A percentile compares a stretch with the other conserved stretches of the same genome.
These are phyloP conservation scores for Vaccinium darrowii DNA, from an alignment of 148 eudicot genomes.

Conservation along the genomic window DNA sequence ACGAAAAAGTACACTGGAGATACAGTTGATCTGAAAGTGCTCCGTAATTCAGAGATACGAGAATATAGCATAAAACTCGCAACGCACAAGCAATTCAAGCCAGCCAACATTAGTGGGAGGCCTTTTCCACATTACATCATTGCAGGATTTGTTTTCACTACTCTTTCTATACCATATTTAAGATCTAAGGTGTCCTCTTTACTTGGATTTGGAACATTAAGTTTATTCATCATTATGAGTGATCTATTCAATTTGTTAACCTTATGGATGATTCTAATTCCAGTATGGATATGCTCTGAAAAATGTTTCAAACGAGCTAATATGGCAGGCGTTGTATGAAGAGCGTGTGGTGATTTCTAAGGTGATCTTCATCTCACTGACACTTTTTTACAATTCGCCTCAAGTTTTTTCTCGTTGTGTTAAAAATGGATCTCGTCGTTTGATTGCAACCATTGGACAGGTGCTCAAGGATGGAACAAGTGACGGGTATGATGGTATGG, in stretches of 20 bases:
- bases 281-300: neutral
- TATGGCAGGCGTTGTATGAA: neutral
- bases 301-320: neutral
- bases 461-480: neutral
- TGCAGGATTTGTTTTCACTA: constrained; percentile 9
- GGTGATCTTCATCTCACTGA: neutral
- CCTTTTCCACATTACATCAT: neutral
- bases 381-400: neutral
- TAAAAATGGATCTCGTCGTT: neutral
- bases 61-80: neutral
- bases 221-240: neutral
- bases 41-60: neutral
- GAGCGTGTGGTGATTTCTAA: neutral
- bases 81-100: constrained; percentile 4
- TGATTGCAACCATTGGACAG: neutral
- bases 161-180: neutral
- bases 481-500: neutral
- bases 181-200: neutral
- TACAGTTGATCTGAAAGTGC: neutral
- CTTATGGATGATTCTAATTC: neutral
- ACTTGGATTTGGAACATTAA: neutral
- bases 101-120: constrained; percentile 6
- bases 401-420: neutral
- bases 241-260: neutral
- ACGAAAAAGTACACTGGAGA: neutral